Evolutionary conservation across 352 stramenopile genomes (phyloP).

Genomic region (Albugo laibachii): DNA sequence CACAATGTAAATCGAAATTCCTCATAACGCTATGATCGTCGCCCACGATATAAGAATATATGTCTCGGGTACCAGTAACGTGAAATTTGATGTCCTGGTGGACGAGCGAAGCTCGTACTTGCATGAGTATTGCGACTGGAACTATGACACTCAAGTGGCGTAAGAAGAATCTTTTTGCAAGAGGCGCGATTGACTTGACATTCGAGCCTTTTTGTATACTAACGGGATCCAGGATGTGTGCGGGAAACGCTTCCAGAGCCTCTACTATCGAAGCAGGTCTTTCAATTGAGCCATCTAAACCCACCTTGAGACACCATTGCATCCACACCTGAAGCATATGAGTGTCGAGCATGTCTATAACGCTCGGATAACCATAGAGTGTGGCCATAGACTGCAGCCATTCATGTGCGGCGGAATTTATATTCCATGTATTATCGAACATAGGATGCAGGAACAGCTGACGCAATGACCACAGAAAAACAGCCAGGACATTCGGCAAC

Average conservation of each 20-base stretch:
- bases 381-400: too few relatives aligned
- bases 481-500: not conserved
- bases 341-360: constrained; percentile 1
- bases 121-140: constrained; percentile 1
- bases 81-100: not conserved
- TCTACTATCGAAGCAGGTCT: not conserved
- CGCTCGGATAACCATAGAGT: too few relatives aligned
- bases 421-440: too few relatives aligned
- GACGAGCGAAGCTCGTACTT: constrained; percentile 1
- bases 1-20: not conserved
- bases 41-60: constrained; percentile 1
- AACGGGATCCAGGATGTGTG: not conserved
- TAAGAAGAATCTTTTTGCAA: constrained; percentile 3
- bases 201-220: not conserved
- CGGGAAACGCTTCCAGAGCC: not conserved
- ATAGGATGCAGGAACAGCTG: not conserved
- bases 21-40: constrained; percentile 2
- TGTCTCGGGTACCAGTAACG: not conserved
- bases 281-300: constrained; percentile 1
- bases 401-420: too few relatives aligned
- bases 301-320: constrained; percentile 1
- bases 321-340: constrained; percentile 3
- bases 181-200: not conserved
- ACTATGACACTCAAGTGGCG: constrained; percentile 4
- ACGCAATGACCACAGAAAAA: not conserved